Percentiles rank a stretch among this genome's conserved stretches.
These are phyloP conservation scores for Mimosa bimucronata DNA, from an alignment of 306 rosid genomes.

Conservation along the genomic window DNA sequence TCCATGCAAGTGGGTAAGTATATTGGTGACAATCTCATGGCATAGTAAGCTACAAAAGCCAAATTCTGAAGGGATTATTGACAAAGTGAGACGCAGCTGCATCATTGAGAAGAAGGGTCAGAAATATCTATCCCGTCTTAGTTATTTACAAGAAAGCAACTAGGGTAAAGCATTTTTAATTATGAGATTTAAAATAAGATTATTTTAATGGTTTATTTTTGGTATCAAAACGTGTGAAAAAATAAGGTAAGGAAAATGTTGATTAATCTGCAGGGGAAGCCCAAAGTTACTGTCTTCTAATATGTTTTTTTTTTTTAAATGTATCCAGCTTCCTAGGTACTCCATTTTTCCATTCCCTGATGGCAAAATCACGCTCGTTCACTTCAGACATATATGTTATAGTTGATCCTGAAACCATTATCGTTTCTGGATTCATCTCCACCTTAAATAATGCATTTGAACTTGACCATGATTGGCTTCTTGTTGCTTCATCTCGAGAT, in stretches of 20 bases:
- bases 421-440: slow-evolving; percentile 72
- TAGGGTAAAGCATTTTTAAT: neutral
- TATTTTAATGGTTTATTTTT: neutral
- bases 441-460: slow-evolving; percentile 59
- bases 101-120: neutral
- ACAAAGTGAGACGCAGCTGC: neutral
- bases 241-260: slow-evolving; percentile 4
- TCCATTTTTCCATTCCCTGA: slow-evolving; percentile 91
- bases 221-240: neutral
- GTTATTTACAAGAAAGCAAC: neutral
- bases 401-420: slow-evolving; percentile 69
- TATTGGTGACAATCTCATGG: slow-evolving; percentile 1
- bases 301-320: slow-evolving; percentile 33
- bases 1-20: neutral
- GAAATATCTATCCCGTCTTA: neutral
- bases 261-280: slow-evolving; percentile 21
- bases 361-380: slow-evolving; percentile 62
- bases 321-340: slow-evolving; percentile 85
- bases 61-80: neutral
- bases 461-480: slow-evolving; percentile 82
- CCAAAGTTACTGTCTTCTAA: slow-evolving; percentile 29
- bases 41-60: neutral
- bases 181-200: neutral
- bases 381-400: slow-evolving; percentile 66
- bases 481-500: slow-evolving; percentile 73